Evolutionary conservation across 192 early-diverging fungal species (phyloP).

Genomic region (Chytriomyces sp.): DNA sequence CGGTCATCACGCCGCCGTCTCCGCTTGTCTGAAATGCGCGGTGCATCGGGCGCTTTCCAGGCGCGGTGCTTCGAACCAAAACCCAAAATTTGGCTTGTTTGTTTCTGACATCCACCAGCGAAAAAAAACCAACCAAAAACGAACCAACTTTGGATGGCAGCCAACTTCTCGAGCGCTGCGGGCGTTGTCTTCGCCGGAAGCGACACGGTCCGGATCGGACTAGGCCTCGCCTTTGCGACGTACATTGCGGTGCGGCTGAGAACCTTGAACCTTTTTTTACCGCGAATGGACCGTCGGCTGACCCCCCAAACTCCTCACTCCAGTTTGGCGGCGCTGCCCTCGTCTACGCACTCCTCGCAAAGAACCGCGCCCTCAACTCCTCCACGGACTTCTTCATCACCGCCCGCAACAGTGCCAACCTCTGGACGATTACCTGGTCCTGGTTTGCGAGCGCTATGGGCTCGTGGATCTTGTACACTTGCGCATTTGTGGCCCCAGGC

Average conservation of each 20-base stretch:
- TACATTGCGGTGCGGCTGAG: background rate
- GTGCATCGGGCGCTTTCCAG: too few species aligned
- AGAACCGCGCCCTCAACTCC: background rate
- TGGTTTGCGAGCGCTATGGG: conserved; percentile 41
- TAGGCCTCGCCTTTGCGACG: background rate
- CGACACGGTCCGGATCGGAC: background rate
- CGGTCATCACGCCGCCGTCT: too few species aligned
- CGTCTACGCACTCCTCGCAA: background rate
- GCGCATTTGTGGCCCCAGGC: background rate
- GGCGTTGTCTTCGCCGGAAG: background rate
- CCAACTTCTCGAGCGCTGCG: background rate
- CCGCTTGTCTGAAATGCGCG: too few species aligned
- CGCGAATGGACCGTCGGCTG: too few species aligned
- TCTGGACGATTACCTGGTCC: background rate
- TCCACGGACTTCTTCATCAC: conserved; percentile 3
- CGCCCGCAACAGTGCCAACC: conserved; percentile 2
- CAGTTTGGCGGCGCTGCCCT: conserved; percentile 9
- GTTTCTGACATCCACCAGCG: too few species aligned
- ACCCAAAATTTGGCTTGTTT: too few species aligned
- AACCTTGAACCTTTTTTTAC: too few species aligned
- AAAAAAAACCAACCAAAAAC: too few species aligned
- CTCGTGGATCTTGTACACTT: conserved; percentile 23
- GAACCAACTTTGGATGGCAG: too few species aligned
- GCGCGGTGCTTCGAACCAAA: too few species aligned
- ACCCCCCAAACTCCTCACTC: background rate